phyloP scores from a whole-genome alignment of 2,329 filamentous ascomycete genomes.

The Apiospora sp. region DNA sequence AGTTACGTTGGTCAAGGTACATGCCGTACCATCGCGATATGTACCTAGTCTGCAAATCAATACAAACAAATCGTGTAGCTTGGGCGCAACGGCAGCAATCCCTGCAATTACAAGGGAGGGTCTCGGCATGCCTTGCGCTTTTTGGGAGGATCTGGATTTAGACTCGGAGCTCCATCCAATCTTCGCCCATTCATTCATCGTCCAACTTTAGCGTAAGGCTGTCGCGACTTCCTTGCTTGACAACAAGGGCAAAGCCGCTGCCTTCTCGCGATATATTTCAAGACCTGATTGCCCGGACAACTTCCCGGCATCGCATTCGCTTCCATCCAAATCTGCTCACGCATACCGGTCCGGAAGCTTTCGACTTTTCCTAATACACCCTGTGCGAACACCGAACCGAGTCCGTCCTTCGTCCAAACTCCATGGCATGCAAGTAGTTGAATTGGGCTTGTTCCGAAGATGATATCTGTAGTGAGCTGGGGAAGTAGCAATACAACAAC shows the following conservation, averaged over 20 bases:
- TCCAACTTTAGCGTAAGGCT: slow-evolving; percentile 29
- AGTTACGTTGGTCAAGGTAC: not conserved
- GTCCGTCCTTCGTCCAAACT: not conserved
- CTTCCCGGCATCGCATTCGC: not conserved
- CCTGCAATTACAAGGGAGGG: not conserved
- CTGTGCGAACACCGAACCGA: slow-evolving; percentile 8
- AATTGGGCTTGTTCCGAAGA: slow-evolving; percentile 3
- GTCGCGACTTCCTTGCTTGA: slow-evolving; percentile 26
- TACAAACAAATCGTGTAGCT: slow-evolving; percentile 13
- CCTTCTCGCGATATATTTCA: slow-evolving; percentile 14
- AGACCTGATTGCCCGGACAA: slow-evolving; percentile 13
- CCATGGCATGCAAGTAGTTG: slow-evolving; percentile 16
- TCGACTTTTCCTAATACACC: not conserved
- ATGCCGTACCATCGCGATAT: not conserved
- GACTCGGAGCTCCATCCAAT: slow-evolving; percentile 21
- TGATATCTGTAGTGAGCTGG: slow-evolving; percentile 18
- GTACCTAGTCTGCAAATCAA: not conserved
- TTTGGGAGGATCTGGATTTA: slow-evolving; percentile 21
- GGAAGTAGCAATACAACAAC: slow-evolving; percentile 20
- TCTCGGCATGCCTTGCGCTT: slow-evolving; percentile 7
- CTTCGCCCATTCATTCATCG: slow-evolving; percentile 2
- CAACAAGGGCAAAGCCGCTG: slow-evolving; percentile 1
- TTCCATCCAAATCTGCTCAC: not conserved
- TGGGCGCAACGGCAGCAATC: slow-evolving; percentile 13
- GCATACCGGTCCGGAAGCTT: not conserved